Evolutionary conservation across 2,329 filamentous ascomycete species (phyloP).

Genomic region (Trichoderma atroviride): DNA sequence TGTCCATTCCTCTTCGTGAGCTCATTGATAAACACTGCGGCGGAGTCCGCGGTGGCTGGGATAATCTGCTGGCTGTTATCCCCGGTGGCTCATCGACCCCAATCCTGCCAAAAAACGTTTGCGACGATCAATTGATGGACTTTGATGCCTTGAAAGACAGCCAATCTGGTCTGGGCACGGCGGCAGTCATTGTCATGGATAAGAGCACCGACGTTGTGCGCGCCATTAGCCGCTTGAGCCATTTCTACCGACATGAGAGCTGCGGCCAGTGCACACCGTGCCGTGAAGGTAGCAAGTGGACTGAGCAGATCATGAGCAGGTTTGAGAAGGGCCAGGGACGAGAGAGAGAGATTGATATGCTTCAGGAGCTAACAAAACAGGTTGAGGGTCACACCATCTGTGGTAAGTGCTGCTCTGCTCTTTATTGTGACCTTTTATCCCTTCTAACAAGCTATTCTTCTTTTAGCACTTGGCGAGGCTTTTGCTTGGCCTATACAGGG

Average conservation of each 20-base stretch:
- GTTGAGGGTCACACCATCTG: conserved; percentile 99
- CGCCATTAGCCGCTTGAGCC: conserved; percentile 86
- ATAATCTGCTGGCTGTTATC: conserved; percentile 93
- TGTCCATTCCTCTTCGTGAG: conserved; percentile 95
- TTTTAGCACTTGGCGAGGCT: conserved; percentile 82
- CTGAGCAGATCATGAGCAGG: conserved; percentile 96
- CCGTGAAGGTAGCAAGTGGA: conserved; percentile 98
- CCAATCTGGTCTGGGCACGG: conserved; percentile 94
- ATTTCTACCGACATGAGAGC: conserved; percentile 98
- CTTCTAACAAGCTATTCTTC: conserved; percentile 31
- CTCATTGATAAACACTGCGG: conserved; percentile 98
- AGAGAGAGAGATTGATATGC: conserved; percentile 96
- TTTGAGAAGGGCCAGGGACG: conserved; percentile 90
- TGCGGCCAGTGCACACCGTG: conserved; percentile 99
- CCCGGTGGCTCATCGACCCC: conserved; percentile 96
- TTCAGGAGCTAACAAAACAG: conserved; percentile 98
- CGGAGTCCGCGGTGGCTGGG: conserved; percentile 94
- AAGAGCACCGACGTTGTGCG: conserved; percentile 96
- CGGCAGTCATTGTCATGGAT: conserved; percentile 98
- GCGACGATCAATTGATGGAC: conserved; percentile 97
- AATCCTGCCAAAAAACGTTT: conserved; percentile 85
- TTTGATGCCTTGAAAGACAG: conserved; percentile 98
- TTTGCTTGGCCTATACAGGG: conserved; percentile 99
- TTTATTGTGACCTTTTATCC: neutral
- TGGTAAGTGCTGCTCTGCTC: conserved; percentile 57